Evolutionary conservation across 257 asterid genomes (phyloP).

Genomic region (Galeopsis tetrahit): DNA sequence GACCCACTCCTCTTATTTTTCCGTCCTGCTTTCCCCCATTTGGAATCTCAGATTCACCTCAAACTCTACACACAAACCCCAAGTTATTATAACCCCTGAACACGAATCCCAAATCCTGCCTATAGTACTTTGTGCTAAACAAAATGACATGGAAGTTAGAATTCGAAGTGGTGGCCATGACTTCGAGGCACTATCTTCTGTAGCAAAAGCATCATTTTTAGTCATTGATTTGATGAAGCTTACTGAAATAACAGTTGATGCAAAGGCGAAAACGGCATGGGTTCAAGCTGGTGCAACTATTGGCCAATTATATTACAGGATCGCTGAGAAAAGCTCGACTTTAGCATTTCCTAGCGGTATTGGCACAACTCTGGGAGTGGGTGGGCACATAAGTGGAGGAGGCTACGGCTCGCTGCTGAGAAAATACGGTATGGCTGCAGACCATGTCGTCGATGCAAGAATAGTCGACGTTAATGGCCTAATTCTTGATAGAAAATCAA

Average conservation of each 20-base stretch:
- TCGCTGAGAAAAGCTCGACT: constrained; percentile 35
- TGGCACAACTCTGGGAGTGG: constrained; percentile 48
- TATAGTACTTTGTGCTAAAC: constrained; percentile 36
- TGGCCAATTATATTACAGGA: constrained; percentile 39
- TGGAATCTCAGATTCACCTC: background rate
- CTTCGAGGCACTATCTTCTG: constrained; percentile 48
- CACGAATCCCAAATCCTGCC: background rate
- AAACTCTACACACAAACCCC: background rate
- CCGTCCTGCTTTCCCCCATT: background rate
- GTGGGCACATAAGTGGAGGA: constrained; percentile 59
- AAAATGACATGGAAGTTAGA: constrained; percentile 35
- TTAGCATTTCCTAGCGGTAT: constrained; percentile 46
- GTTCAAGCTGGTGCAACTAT: constrained; percentile 45
- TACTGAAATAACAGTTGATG: constrained; percentile 31
- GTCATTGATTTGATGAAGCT: constrained; percentile 43
- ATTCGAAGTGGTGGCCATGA: constrained; percentile 57
- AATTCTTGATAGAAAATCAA: constrained; percentile 37
- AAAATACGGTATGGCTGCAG: constrained; percentile 43
- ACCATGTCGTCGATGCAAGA: constrained; percentile 44
- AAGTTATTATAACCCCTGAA: background rate
- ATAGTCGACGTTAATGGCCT: constrained; percentile 39
- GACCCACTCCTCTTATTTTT: background rate
- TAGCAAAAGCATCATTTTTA: constrained; percentile 36
- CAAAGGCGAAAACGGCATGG: constrained; percentile 44
- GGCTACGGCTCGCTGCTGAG: constrained; percentile 47